Conservation (phyloP, 371 early-diverging fungal species). For the Mucor indicus region DNA sequence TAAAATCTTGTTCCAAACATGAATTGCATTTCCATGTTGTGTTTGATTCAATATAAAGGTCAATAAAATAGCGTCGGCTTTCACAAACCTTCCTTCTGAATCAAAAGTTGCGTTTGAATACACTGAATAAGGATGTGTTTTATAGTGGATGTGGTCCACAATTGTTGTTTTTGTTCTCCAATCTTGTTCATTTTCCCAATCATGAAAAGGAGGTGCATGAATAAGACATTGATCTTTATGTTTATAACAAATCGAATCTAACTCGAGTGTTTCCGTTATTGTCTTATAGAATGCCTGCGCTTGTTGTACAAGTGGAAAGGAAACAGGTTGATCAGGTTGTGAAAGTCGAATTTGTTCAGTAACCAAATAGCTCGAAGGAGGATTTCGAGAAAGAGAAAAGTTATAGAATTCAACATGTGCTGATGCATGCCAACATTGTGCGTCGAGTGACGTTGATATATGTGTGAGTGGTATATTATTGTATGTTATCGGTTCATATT, state of each 20-base stretch:
- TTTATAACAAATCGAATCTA: slow-evolving; percentile 22
- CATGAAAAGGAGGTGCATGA: slow-evolving; percentile 42
- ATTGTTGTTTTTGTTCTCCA: slow-evolving; percentile 17
- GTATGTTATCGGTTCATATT: no score
- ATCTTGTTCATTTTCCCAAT: slow-evolving; percentile 28
- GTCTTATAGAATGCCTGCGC: slow-evolving; percentile 18
- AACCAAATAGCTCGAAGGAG: slow-evolving; percentile 23
- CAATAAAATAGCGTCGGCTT: slow-evolving; percentile 49
- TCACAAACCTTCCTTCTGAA: slow-evolving; percentile 18
- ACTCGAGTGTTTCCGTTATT: slow-evolving; percentile 15
- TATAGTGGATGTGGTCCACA: slow-evolving; percentile 4
- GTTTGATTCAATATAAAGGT: slow-evolving; percentile 21
- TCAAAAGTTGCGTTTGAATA: slow-evolving; percentile 43
- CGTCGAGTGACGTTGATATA: slow-evolving; percentile 17
- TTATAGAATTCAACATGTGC: slow-evolving; percentile 29
- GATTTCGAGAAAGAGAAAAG: slow-evolving; percentile 6
- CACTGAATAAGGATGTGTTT: slow-evolving; percentile 40
- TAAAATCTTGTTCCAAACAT: slow-evolving; percentile 18
- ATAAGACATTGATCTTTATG: slow-evolving; percentile 43
- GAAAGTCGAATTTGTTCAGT: slow-evolving; percentile 37
- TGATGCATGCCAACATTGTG: slow-evolving; percentile 37
- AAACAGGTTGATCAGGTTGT: slow-evolving; percentile 18
- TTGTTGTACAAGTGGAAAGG: slow-evolving; percentile 20
- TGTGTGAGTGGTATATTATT: slow-evolving; percentile 16
- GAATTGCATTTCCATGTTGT: slow-evolving; percentile 1